A percentile compares a stretch with the other conserved stretches of the same genome.
Evolutionary conservation across 352 stramenopile genomes (phyloP).

Genomic region (Phytophthora pluvialis): DNA sequence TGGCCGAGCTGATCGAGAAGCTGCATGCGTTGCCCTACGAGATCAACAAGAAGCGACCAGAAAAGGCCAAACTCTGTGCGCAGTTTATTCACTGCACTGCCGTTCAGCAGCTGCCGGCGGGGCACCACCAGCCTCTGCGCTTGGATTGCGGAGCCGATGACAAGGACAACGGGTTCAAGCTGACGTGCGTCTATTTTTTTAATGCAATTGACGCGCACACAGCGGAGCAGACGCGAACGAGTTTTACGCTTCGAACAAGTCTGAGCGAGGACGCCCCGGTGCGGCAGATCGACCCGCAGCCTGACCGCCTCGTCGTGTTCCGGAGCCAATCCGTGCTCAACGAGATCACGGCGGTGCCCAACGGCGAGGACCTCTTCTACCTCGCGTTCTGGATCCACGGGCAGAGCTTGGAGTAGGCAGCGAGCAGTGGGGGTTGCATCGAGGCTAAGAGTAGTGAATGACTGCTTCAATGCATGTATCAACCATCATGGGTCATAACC

Average conservation of each 20-base stretch:
- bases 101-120: constrained; percentile 49
- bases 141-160: constrained; percentile 72
- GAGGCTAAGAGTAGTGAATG: background rate
- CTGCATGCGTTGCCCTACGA: constrained; percentile 81
- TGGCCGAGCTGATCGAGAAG: constrained; percentile 79
- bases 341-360: constrained; percentile 55
- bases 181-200: constrained; percentile 81
- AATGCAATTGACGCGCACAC: constrained; percentile 29
- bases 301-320: constrained; percentile 76
- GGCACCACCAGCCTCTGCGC: constrained; percentile 59
- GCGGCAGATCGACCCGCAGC: constrained; percentile 32
- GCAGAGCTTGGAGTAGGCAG: constrained; percentile 40
- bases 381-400: constrained; percentile 89
- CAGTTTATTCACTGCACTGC: constrained; percentile 74
- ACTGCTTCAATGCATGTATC: too few relatives aligned
- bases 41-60: constrained; percentile 75
- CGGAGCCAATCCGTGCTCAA: constrained; percentile 74
- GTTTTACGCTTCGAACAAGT: constrained; percentile 45
- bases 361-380: constrained; percentile 53
- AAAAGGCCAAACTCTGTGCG: constrained; percentile 56
- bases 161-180: constrained; percentile 81
- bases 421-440: background rate
- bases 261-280: constrained; percentile 37
- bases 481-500: too few relatives aligned
- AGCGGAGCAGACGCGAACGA: constrained; percentile 18